Conservation (phyloP, 1,284 basidiomycete species). For the Rhizopogon parksii region DNA sequence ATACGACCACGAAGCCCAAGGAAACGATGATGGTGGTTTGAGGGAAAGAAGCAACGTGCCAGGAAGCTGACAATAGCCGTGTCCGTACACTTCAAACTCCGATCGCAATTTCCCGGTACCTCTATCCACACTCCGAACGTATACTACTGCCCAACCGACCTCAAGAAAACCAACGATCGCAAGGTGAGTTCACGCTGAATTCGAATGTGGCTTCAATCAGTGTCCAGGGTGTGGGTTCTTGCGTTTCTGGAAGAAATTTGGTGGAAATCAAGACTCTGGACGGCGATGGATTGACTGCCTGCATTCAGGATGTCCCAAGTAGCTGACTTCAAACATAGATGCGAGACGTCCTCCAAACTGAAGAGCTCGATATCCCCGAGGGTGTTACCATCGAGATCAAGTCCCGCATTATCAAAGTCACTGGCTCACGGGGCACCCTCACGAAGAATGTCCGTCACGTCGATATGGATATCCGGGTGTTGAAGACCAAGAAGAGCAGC, state of each 20-base stretch:
- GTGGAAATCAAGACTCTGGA: background rate
- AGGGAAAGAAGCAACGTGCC: constrained; percentile 29
- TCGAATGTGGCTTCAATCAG: background rate
- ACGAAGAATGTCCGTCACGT: constrained; percentile 91
- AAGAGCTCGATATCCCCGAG: constrained; percentile 88
- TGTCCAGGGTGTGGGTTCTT: background rate
- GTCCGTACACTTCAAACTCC: constrained; percentile 23
- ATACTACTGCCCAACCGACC: constrained; percentile 13
- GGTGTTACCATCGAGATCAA: constrained; percentile 82
- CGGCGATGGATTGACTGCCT: constrained; percentile 27
- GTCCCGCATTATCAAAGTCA: constrained; percentile 84
- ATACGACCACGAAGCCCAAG: constrained; percentile 22
- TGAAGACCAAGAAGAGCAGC: constrained; percentile 57
- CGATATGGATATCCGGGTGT: constrained; percentile 91
- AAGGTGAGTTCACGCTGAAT: constrained; percentile 21
- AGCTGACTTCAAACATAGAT: constrained; percentile 44
- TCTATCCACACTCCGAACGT: constrained; percentile 4
- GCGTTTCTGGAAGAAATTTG: constrained; percentile 2
- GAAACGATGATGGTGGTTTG: constrained; percentile 45
- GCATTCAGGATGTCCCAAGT: constrained; percentile 17
- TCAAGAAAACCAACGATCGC: constrained; percentile 21
- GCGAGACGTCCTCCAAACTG: constrained; percentile 89
- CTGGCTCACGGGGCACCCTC: constrained; percentile 84
- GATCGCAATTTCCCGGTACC: constrained; percentile 26
- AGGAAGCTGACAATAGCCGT: constrained; percentile 21